phyloP scores from a whole-genome alignment of 108 stramenopile species.

The Cyclotella choctawhatcheeana region DNA sequence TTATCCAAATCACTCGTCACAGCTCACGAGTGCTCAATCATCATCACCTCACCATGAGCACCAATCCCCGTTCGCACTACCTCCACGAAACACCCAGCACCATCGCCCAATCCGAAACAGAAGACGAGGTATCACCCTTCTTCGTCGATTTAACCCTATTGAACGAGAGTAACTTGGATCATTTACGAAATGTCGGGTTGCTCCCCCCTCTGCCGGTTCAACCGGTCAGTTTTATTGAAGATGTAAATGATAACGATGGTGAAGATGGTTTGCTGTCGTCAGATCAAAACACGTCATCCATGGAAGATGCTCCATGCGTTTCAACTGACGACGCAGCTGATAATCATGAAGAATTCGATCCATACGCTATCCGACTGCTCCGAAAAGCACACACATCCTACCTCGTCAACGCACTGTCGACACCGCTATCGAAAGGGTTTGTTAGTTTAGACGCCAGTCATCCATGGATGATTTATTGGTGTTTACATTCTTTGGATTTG shows the following conservation, averaged over 20 bases:
- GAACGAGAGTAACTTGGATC: constrained; percentile 50
- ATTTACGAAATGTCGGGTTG: constrained; percentile 69
- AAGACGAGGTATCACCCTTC: constrained; percentile 77
- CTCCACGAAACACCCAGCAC: constrained; percentile 47
- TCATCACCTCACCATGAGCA: background rate
- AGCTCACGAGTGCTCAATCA: too few relatives aligned
- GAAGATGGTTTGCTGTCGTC: constrained; percentile 3
- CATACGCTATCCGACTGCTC: constrained; percentile 52
- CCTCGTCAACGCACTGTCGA: constrained; percentile 42
- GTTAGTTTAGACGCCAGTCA: constrained; percentile 93
- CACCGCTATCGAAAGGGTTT: constrained; percentile 60
- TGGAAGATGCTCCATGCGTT: background rate
- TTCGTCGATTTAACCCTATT: constrained; percentile 69
- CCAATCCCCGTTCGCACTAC: background rate
- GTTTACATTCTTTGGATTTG: constrained; percentile 91
- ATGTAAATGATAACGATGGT: background rate
- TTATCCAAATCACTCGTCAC: too few relatives aligned
- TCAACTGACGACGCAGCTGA: background rate
- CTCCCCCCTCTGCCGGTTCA: constrained; percentile 27
- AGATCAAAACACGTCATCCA: background rate
- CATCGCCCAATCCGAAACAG: constrained; percentile 65
- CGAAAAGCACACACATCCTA: constrained; percentile 51
- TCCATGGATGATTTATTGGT: constrained; percentile 90
- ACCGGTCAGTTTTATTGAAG: background rate
- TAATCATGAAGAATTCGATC: constrained; percentile 15